Conservation (phyloP, 2,329 filamentous ascomycete species). For the Incumbomyces lentus region DNA sequence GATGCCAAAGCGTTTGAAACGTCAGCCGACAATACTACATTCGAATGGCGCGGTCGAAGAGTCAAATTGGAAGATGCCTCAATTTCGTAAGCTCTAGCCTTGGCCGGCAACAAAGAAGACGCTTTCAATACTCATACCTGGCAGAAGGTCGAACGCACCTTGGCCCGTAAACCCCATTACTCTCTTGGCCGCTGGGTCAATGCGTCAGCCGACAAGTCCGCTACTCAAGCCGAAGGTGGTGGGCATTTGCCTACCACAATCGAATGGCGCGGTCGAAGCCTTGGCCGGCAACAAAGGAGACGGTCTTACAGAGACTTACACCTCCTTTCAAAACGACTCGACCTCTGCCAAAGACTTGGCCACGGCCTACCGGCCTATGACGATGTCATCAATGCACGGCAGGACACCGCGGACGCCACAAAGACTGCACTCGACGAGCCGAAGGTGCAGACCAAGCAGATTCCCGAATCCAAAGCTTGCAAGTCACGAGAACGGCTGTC, state of each 20-base stretch:
- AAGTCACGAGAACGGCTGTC: constrained; percentile 84
- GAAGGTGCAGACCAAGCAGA: constrained; percentile 81
- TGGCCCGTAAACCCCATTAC: constrained; percentile 45
- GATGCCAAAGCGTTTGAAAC: constrained; percentile 52
- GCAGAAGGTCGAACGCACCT: constrained; percentile 39
- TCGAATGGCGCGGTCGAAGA: constrained; percentile 75
- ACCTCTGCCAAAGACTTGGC: constrained; percentile 58
- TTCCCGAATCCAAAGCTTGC: constrained; percentile 77
- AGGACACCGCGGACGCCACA: constrained; percentile 87
- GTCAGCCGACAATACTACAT: constrained; percentile 52
- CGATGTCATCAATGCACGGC: constrained; percentile 75
- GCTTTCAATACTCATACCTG: constrained; percentile 38
- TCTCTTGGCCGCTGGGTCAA: constrained; percentile 37
- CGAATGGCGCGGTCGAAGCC: too few relatives aligned
- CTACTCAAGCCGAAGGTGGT: too few relatives aligned
- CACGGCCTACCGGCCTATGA: constrained; percentile 86
- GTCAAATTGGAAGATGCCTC: constrained; percentile 88
- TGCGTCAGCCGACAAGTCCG: too few relatives aligned
- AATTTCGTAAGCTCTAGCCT: constrained; percentile 72
- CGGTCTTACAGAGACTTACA: constrained; percentile 29
- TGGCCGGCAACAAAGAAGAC: constrained; percentile 49
- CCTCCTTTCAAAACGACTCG: constrained; percentile 10
- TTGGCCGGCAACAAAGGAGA: too few relatives aligned
- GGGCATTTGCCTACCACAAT: too few relatives aligned
- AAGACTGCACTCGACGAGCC: constrained; percentile 87